Base-by-base conservation (phyloP, 208 protist species). In the Leishmania mexicana region DNA sequence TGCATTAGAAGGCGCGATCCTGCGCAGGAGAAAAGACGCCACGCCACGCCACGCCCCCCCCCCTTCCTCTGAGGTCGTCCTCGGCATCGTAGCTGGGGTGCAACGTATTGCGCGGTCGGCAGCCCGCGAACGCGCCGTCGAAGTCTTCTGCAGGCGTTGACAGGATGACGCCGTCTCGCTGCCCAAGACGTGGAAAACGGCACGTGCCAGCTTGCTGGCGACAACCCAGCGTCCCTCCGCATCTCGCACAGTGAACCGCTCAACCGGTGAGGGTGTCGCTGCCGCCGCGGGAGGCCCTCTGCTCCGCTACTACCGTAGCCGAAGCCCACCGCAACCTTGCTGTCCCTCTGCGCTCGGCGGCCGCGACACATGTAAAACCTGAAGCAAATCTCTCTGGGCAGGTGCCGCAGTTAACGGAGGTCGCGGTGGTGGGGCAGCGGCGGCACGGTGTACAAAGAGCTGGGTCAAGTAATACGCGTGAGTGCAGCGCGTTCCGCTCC, bases 341-440 rank as follows among this genome's bases (percentile, higher is more conserved):
- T 1, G 57, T 13, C 8, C 57, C 57, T 62, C 58, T 64, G 15
- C 58, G 8, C 58, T 64, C n/a, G 28, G 58, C 58, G n/a, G 58
- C 58, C 58, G 5, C 68, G 64, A 74, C 87, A 88, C 28, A 87
- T 60, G 68, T 83, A 88, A 65, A 90, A 86, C 60, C 68, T 82
- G 45, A 86, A 67, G 75, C 77, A 54, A 3, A 88, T 42, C 67
- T 76, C 49, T 35, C 49, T 42, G 7, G 74, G 85, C 80, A 58
- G 58, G 19, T 45, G 77, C 47, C n/a, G 31, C n/a, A 70, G 8
- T 35, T 42, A 75, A 31, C n/a, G 81, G 11, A 21, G 71, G 3
- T 40, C 28, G 53, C 28, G 58, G 24, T 58, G 31, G 24, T 79
- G 73, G 40, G 49, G 13, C 47, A 40, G 7, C 7, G 79, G 17